Conservation (phyloP, 257 asterid genomes). For the Anisodus acutangulus region DNA sequence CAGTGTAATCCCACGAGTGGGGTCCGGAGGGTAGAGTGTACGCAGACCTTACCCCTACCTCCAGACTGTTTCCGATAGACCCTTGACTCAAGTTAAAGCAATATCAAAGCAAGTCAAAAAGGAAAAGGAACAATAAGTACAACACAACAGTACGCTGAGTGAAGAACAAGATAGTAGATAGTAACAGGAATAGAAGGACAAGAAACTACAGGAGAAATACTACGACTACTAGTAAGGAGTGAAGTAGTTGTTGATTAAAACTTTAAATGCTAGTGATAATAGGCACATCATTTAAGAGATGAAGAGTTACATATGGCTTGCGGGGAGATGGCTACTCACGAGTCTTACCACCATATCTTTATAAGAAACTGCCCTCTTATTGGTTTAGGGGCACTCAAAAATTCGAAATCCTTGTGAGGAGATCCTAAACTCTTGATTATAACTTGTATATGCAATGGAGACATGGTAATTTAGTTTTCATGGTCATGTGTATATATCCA, state of each 20-base stretch:
- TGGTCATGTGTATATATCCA: background rate
- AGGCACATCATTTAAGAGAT: background rate
- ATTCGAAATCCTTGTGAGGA: background rate
- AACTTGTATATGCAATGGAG: background rate
- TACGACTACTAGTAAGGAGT: background rate
- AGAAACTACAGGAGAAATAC: no score
- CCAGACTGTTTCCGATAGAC: no score
- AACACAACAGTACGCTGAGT: no score
- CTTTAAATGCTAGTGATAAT: background rate
- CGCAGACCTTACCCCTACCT: no score
- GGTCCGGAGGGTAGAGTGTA: no score
- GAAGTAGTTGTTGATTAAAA: background rate
- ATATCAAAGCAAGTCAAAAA: no score
- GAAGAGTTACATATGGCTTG: background rate
- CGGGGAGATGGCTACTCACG: background rate
- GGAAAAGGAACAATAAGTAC: no score
- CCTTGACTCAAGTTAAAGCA: no score
- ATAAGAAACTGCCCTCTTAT: background rate
- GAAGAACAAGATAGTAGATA: no score
- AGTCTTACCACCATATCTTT: background rate
- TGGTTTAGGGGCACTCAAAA: background rate
- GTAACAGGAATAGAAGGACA: no score
- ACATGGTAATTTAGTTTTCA: background rate
- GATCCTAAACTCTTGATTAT: background rate
- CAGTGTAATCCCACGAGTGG: no score